Conservation (phyloP, 2,329 filamentous ascomycete genomes). For the Plectosphaerella plurivora region DNA sequence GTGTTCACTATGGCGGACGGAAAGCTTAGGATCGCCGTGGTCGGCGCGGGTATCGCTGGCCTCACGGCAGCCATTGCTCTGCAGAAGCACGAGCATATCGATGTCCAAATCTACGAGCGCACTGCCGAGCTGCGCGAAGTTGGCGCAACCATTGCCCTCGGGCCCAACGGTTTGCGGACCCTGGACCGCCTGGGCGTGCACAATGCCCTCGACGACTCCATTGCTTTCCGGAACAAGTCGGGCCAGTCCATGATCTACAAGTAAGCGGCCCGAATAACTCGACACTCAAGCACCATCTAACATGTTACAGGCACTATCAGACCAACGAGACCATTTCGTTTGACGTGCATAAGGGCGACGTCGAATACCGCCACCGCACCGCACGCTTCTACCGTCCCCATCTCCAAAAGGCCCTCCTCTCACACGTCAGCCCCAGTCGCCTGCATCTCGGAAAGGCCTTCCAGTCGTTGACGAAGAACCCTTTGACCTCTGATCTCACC, state of each 20-base stretch:
- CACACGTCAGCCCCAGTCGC: constrained; percentile 33
- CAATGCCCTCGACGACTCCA: constrained; percentile 34
- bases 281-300: neutral
- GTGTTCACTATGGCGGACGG: too few relatives aligned
- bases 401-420: constrained; percentile 41
- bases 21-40: constrained; percentile 36
- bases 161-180: constrained; percentile 48
- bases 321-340: constrained; percentile 39
- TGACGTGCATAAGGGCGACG: constrained; percentile 32
- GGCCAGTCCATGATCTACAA: constrained; percentile 40
- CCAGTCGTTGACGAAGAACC: constrained; percentile 24
- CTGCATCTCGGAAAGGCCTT: constrained; percentile 41
- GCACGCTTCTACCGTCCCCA: constrained; percentile 43
- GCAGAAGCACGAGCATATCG: constrained; percentile 30
- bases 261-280: constrained; percentile 15
- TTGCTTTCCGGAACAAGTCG: constrained; percentile 34
- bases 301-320: constrained; percentile 28
- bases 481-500: constrained; percentile 19
- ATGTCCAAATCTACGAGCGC: constrained; percentile 45
- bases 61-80: constrained; percentile 42
- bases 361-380: constrained; percentile 32
- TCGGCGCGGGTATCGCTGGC: constrained; percentile 47
- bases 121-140: constrained; percentile 40
- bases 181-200: constrained; percentile 44
- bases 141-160: constrained; percentile 43